Evolutionary conservation across 768 basidiomycete species (phyloP), one percentile per base, ranked within the genome.

Genomic region (Tulasnella sp.): DNA sequence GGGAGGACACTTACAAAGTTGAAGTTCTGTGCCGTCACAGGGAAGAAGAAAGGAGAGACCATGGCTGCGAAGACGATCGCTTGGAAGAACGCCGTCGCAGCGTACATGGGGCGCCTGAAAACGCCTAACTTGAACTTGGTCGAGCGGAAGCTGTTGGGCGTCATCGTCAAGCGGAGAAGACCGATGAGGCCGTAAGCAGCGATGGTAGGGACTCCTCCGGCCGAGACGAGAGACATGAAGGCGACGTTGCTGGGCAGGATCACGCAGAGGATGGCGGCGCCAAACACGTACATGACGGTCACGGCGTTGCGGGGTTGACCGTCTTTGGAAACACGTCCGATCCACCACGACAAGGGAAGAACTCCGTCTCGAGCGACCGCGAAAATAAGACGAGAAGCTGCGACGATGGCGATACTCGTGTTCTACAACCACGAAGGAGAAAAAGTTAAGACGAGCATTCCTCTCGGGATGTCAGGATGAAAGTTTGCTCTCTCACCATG

Each of bases 321-420:
- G 19, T 86, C 82, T 0, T 82, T 78, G 69, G 92, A 90, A 54
- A 96, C 92, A 77, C 86, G 83, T 64, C 92, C 90, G 72, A 97
- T 91, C 95, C 94, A 97, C 14, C 84, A 77, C 0, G 93, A 94
- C 68, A 93, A 81, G 0, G 96, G 95, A 12, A 97, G 85, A 0
- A 96, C 93, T 37, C 95, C 95, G 79, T 97, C 96, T 74, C 96
- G 91, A n/a, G 95, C 95, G 67, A 97, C 92, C 11, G 95, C 95
- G 80, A 93, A 97, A 52, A 97, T 87, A 36, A 97, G 87, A 3
- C 95, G 89, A 14, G 94, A 96, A 15, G 94, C 89, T 1, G 96
- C 95, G 29, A 96, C 93, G 76, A 97, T 90, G 22, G 93, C 89
- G 64, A 96, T 88, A 78, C 91, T 93, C 0, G 94, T 94, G 82